Evolutionary conservation across 805 yeast species (phyloP).

Genomic region (Trichomonascus vanleenenianus): DNA sequence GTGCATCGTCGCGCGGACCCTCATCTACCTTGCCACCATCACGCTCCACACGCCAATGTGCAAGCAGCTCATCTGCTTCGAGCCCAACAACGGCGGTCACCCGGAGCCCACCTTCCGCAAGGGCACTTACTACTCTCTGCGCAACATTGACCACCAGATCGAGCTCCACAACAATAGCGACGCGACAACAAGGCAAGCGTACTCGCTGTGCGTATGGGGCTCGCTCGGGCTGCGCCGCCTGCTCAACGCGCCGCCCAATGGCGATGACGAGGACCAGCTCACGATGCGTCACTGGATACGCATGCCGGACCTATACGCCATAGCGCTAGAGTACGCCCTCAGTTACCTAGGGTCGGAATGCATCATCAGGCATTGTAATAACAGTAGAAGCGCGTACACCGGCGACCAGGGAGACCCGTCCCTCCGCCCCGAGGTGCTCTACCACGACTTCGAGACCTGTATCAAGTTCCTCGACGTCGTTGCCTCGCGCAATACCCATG

Average conservation of each 20-base stretch:
- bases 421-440: too few relatives aligned
- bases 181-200: background rate
- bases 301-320: background rate
- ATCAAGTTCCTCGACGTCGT: too few relatives aligned
- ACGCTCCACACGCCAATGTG: background rate
- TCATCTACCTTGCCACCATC: background rate
- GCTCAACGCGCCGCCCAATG: background rate
- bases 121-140: background rate
- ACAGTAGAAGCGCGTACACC: too few relatives aligned
- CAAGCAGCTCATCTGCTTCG: background rate
- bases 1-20: background rate
- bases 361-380: too few relatives aligned
- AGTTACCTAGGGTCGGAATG: too few relatives aligned
- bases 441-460: too few relatives aligned
- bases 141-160: background rate
- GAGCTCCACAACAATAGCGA: background rate
- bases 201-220: conserved; percentile 1
- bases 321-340: too few relatives aligned
- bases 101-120: background rate
- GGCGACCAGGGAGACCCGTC: too few relatives aligned
- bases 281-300: conserved; percentile 1
- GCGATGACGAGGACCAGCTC: background rate
- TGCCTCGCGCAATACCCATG: too few relatives aligned
- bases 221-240: background rate
- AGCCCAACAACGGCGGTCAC: background rate